These are phyloP conservation scores for Xylariaceae sp. DNA, from an alignment of 2,329 filamentous ascomycete genomes.

Conservation along the genomic window DNA sequence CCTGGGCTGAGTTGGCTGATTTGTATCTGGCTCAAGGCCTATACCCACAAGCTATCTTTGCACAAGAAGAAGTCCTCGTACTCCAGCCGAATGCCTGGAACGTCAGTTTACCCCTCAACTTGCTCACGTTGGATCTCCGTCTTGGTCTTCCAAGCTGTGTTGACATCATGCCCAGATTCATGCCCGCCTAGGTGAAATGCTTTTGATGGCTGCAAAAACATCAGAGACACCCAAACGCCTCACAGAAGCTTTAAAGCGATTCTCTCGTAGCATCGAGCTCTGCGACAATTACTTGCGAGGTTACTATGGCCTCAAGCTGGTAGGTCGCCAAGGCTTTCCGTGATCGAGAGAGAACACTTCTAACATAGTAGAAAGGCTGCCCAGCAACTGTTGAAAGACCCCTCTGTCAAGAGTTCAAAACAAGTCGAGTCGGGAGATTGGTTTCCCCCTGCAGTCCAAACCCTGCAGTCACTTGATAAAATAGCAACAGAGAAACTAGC, in stretches of 20 bases:
- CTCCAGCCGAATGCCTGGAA: constrained; percentile 93
- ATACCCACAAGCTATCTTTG: constrained; percentile 78
- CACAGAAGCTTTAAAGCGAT: constrained; percentile 72
- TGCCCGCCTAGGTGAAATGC: constrained; percentile 76
- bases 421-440: constrained; percentile 45
- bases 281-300: constrained; percentile 90
- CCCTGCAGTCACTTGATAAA: constrained; percentile 64
- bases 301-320: constrained; percentile 84
- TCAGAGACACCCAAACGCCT: constrained; percentile 48
- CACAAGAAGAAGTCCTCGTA: constrained; percentile 84
- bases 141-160: too few relatives aligned
- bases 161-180: constrained; percentile 59
- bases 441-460: constrained; percentile 49
- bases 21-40: constrained; percentile 76
- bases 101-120: constrained; percentile 46
- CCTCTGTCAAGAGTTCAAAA: constrained; percentile 37
- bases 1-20: constrained; percentile 87
- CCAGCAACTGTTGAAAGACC: constrained; percentile 42
- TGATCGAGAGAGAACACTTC: constrained; percentile 1
- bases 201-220: constrained; percentile 61
- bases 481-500: constrained; percentile 67
- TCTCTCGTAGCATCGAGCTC: constrained; percentile 85
- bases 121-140: background rate
- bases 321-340: constrained; percentile 34
- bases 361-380: constrained; percentile 40